Base-by-base conservation (phyloP, 257 asterid genomes). In the Solanum pimpinellifolium region DNA sequence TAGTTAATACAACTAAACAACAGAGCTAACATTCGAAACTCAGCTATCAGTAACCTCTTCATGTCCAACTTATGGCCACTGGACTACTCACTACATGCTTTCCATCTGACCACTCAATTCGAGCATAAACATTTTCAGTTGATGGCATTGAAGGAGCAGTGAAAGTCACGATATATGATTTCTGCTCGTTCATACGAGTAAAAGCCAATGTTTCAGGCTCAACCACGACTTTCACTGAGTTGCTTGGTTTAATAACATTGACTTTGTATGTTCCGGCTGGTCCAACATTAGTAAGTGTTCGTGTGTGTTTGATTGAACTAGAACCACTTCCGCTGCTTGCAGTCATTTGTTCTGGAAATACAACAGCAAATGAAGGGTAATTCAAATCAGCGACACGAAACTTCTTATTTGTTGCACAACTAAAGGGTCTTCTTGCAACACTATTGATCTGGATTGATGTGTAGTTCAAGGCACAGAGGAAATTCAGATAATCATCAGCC, bases 381-480 rank as follows among this genome's bases (percentile, higher is more conserved):
- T 86, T 86, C 59, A 86, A 82, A 42, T 86, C 85, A 9, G 62
- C 65, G 27, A 86, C 80, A 44, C 68, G 60, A 41, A 13, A 39
- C 29, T 75, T 86, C 47, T 86, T 86, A 23, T 46, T 39, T 15
- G 88, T 33, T 13, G 60, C 88, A 0, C 88, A 86, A 46, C n/a
- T 86, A 65, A 76, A 86, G 56, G 69, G 69, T 41, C 85, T 76
- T 77, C 85, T 86, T 3, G 88, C 78, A 21, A 86, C 47, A 59
- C 33, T 86, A 62, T 56, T 52, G 78, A 86, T 86, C 25, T 86
- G 85, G 21, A 16, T 23, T 9, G 85, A 46, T 16, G 85, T 76
- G 85, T 86, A 86, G 88, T 89, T 90, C 90, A 92, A 81, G 4
- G 96, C 91, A 90, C 96, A 93, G 47, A 93, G 93, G 93, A 93